Base-by-base conservation (phyloP, 768 basidiomycete species). In the Tephrocybe sp. region DNA sequence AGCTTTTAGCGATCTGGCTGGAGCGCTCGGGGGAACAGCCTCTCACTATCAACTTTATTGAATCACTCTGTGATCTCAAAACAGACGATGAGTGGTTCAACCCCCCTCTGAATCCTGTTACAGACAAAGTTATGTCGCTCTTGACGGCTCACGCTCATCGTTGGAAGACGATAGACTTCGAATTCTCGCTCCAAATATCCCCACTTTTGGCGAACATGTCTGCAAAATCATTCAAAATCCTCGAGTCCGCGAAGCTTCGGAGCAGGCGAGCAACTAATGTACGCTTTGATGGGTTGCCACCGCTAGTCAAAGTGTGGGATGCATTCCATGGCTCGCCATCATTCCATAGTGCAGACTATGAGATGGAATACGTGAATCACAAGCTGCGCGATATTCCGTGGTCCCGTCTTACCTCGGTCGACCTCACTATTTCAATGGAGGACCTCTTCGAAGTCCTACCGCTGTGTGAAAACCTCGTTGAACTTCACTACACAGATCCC, bases 401-500 rank as follows among this genome's bases (percentile, higher is more conserved):
- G 52, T 34, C 40, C 3, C 41, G 47, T 20, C 52, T 53, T 10
- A 53, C 47, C 9, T 42, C 9, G 24, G 41, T 54, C 11, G 25
- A 54, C 11, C 25, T 54, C 4, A 49, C 12, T 5, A 38, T 48
- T 20, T 23, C 11, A 1, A 42, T 44, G 36, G 17, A 42, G 3
- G 47, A 43, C 0, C 41, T 54, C 21, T 38, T 54, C 41, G 2
- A 24, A 8, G 18, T 54, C 21, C 26, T 54, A 5, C 26, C 34
- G 3, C 23, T 30, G 2, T 42, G 47, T 36, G 3, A 34, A 15
- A 43, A 38, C 30, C 41, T 54, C 7, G 34, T 30, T 17, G 47
- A 54, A 37, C 53, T 54, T 39, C 18, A 18, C 45, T 53, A 47
- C 24, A 47, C 51, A 1, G 51, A 53, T 15, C 45, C 45, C 26